Evolutionary conservation across 2,329 filamentous ascomycete genomes (phyloP).

Genomic region (Tolypocladium amazonense): DNA sequence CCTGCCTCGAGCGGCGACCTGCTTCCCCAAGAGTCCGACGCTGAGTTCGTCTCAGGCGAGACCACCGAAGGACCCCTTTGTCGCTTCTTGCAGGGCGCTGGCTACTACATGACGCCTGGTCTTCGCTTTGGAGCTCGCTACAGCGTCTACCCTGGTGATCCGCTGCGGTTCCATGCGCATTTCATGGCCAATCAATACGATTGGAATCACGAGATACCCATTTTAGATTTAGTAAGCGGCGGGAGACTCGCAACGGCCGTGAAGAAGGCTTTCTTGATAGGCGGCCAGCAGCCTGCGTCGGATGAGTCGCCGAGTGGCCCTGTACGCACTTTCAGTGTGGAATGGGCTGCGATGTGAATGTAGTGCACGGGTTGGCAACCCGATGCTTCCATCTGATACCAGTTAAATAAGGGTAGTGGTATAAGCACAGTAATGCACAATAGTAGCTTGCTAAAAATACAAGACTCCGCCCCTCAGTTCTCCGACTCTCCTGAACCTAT

Average conservation of each 20-base stretch:
- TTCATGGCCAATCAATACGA: constrained; percentile 74
- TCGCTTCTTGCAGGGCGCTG: constrained; percentile 63
- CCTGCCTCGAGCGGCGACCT: constrained; percentile 24
- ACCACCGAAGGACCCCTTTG: constrained; percentile 50
- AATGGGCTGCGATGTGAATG: constrained; percentile 88
- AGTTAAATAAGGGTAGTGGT: background rate
- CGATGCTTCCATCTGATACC: background rate
- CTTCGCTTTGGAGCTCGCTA: constrained; percentile 92
- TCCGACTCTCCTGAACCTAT: background rate
- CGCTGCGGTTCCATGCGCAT: constrained; percentile 89
- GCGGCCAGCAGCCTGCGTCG: constrained; percentile 44
- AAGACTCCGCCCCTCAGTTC: background rate
- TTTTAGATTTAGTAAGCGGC: constrained; percentile 77
- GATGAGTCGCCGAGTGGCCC: constrained; percentile 20
- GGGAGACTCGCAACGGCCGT: constrained; percentile 86
- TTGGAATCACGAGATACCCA: constrained; percentile 80
- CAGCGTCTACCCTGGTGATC: constrained; percentile 90
- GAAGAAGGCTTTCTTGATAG: constrained; percentile 89
- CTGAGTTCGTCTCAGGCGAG: constrained; percentile 4
- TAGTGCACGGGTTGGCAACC: background rate
- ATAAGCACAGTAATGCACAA: background rate
- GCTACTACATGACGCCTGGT: constrained; percentile 84
- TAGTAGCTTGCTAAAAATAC: background rate
- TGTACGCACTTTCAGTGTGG: constrained; percentile 71
- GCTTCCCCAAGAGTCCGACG: constrained; percentile 9